phyloP scores from a whole-genome alignment of 352 stramenopile genomes.

The Pythium monospermum region DNA sequence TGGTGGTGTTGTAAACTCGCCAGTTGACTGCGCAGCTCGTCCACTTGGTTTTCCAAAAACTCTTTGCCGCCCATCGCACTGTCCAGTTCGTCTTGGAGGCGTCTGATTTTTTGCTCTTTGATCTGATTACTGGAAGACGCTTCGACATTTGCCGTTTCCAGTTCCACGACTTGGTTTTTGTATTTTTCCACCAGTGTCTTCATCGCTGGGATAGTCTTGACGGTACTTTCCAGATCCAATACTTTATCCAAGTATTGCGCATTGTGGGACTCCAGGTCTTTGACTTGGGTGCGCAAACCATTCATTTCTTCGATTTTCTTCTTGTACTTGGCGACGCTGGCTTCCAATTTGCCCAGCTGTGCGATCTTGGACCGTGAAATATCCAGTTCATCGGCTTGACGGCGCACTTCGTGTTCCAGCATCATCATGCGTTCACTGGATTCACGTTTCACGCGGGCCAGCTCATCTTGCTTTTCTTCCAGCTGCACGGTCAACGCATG shows the following conservation, averaged over 20 bases:
- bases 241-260: conserved; percentile 81
- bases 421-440: conserved; percentile 70
- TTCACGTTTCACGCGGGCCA: conserved; percentile 68
- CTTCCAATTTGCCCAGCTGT: conserved; percentile 73
- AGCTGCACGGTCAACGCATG: conserved; percentile 68
- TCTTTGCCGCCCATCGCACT: conserved; percentile 75
- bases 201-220: conserved; percentile 81
- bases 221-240: conserved; percentile 78
- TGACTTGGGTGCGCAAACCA: conserved; percentile 61
- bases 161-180: conserved; percentile 86
- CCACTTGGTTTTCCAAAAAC: conserved; percentile 81
- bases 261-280: conserved; percentile 76
- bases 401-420: conserved; percentile 82
- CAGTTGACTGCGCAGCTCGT: conserved; percentile 69
- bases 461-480: conserved; percentile 74
- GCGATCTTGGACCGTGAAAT: conserved; percentile 84
- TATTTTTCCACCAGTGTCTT: conserved; percentile 80
- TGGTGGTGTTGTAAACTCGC: conserved; percentile 48
- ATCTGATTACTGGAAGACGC: conserved; percentile 69
- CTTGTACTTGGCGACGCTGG: conserved; percentile 81
- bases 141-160: conserved; percentile 80
- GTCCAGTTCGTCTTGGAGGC: conserved; percentile 83
- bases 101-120: conserved; percentile 76
- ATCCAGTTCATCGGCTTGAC: conserved; percentile 79
- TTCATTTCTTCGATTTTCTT: conserved; percentile 86